Conservation (phyloP, 2,329 filamentous ascomycete genomes). For the Aureobasidium sp. region DNA sequence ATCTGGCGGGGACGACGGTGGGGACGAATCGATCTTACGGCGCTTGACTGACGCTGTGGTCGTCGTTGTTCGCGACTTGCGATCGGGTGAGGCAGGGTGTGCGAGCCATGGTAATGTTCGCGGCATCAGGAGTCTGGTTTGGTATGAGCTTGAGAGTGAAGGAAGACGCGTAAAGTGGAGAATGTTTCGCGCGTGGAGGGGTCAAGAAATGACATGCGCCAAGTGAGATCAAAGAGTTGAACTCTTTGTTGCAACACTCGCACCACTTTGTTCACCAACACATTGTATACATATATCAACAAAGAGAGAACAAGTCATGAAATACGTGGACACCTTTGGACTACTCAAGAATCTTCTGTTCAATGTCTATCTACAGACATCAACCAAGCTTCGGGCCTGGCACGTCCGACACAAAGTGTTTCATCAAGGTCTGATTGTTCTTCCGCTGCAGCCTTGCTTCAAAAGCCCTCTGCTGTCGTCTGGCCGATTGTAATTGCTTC, state of each 20-base stretch:
- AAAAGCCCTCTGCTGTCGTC: not conserved
- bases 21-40: conserved; percentile 18
- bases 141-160: not conserved
- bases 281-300: not conserved
- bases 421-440: conserved; percentile 4
- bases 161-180: conserved; percentile 11
- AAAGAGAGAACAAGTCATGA: not conserved
- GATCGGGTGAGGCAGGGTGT: conserved; percentile 17
- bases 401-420: conserved; percentile 3
- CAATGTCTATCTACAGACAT: not conserved
- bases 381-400: conserved; percentile 1
- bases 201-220: conserved; percentile 10
- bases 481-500: not conserved
- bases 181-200: not conserved
- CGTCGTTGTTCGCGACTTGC: conserved; percentile 5
- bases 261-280: not conserved
- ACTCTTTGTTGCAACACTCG: not conserved
- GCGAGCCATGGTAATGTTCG: conserved; percentile 31
- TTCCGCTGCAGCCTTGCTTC: not conserved
- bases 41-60: conserved; percentile 16
- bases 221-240: not conserved
- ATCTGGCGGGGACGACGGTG: conserved; percentile 24
- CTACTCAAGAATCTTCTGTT: not conserved
- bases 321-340: not conserved
- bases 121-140: conserved; percentile 23